Base-by-base conservation (phyloP, 352 stramenopile genomes). In the Pythium apleroticum region DNA sequence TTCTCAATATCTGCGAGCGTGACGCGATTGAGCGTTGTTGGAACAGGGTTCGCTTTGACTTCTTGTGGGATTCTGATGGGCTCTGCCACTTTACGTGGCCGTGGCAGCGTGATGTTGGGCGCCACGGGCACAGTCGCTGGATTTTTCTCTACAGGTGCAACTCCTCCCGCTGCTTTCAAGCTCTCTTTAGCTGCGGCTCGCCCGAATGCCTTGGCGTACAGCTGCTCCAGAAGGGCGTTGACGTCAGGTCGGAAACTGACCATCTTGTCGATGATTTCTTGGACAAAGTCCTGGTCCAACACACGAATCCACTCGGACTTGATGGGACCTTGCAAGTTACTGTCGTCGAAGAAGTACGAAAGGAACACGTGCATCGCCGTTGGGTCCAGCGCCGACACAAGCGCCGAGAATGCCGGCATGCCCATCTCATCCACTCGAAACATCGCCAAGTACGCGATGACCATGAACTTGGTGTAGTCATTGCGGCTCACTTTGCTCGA, bases 391-490 rank as follows among this genome's bases (percentile, higher is more conserved):
- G 77, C 69, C 8, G 69, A 62, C 0, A 90, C 76, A 19, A 97
- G 75, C 1, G 65, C 59, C 8, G 72, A 59, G 65, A 98, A 97
- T 15, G 78, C 70, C 6, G 66, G 12, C 0, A 80, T 69, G 0
- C 90, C 89, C 19, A 98, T 74, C 60, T 98, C 90, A 8, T 97
- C 78, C 1, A 98, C 73, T 4, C 91, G 84, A 64, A 97, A 98
- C 24, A 98, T 78, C 14, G 84, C 74, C 54, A 98, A 65, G 67
- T 97, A 97, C 11, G 77, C 76, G 22, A 98, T 68, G 57, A 98
- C 90, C 63, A 97, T 88, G 65, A 96, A 97, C 66, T 93, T 89
- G 20, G 88, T 97, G 68, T 97, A 97, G 69, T 97, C 91, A 15
- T 77, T 77, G 22, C 88, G 81, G 52, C 86, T 83, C 43, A 95